phyloP scores from a whole-genome alignment of 225 moss, liverwort and hornwort species.

The Sphagnum contortum region DNA sequence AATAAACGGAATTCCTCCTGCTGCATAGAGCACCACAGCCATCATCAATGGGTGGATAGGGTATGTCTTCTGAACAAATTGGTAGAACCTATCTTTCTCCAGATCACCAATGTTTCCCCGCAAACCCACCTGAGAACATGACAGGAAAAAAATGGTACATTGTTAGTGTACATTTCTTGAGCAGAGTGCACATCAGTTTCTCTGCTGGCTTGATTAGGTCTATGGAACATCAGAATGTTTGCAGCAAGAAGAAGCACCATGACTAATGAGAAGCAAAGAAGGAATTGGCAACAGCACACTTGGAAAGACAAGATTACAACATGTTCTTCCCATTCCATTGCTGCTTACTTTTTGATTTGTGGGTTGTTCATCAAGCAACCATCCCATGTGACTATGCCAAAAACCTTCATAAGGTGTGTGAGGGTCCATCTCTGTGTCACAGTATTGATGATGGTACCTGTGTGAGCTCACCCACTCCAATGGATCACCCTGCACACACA shows the following conservation, averaged over 20 bases:
- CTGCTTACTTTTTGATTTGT: constrained; percentile 71
- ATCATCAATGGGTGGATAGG: constrained; percentile 52
- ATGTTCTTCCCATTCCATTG: background rate
- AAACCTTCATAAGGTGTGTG: constrained; percentile 90
- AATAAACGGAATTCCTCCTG: constrained; percentile 78
- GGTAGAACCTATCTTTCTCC: constrained; percentile 86
- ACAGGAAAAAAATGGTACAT: too few species aligned
- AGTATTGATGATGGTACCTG: constrained; percentile 89
- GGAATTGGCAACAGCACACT: background rate
- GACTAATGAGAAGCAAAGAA: too few species aligned
- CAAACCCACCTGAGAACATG: constrained; percentile 56
- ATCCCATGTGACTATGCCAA: constrained; percentile 99
- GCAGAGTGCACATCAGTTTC: too few species aligned
- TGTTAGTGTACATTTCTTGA: too few species aligned
- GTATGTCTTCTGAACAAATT: constrained; percentile 83
- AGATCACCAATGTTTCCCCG: constrained; percentile 74
- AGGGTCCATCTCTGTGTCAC: constrained; percentile 84
- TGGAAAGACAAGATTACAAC: background rate
- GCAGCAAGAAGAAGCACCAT: background rate
- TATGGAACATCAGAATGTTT: background rate
- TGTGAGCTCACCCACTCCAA: constrained; percentile 97
- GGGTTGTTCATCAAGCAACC: constrained; percentile 72
- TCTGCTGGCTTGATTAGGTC: too few species aligned
- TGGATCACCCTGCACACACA: constrained; percentile 69
- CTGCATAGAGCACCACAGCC: constrained; percentile 60